Evolutionary conservation across 495 filamentous ascomycete genomes (phyloP), one percentile per base, ranked within the genome.

Genomic region (Podospora anserina): DNA sequence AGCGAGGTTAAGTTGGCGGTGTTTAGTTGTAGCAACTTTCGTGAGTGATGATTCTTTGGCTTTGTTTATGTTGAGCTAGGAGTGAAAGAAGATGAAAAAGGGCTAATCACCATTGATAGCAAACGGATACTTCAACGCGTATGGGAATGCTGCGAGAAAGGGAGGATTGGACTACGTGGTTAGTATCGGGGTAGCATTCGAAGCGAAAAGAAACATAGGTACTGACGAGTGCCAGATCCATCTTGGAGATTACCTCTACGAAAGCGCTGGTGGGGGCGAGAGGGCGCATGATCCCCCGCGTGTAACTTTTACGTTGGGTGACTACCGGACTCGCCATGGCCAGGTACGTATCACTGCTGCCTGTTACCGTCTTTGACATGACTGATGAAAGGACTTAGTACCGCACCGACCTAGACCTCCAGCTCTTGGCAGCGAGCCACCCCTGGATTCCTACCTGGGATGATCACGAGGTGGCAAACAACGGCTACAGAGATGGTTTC

Each of bases 391-490:
- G 13, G 39, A 20, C 30, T 11, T 3, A 58, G 68, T 74, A 74
- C 67, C 72, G 70, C 26, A 67, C 67, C 5, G 72, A 74, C 34
- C 67, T 84, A 9, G 88, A 89, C 72, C 71, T 84, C 3, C 87
- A 90, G 66, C 81, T 88, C 0, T 72, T 84, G 4, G 75, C 82
- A 1, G 80, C 84, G 66, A 75, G 79, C 32, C 88, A 84, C 67
- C 78, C 88, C 2, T 89, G 88, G 88, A 89, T 90, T 66, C 76
- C 86, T 3, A 87, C 89, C 18, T 90, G 88, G 88, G 88, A 90
- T 74, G 88, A 89, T 66, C 88, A 89, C 74, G 87, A 90, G 76
- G 82, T 89, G 32, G 86, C 85, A 19, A 84, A 90, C 71, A 89
- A 90, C 70, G 82, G 78, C n/a, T 90, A 83, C 73, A 77, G 82